Conservation (phyloP, 371 early-diverging fungal species). For the Capillidium heterosporum region DNA sequence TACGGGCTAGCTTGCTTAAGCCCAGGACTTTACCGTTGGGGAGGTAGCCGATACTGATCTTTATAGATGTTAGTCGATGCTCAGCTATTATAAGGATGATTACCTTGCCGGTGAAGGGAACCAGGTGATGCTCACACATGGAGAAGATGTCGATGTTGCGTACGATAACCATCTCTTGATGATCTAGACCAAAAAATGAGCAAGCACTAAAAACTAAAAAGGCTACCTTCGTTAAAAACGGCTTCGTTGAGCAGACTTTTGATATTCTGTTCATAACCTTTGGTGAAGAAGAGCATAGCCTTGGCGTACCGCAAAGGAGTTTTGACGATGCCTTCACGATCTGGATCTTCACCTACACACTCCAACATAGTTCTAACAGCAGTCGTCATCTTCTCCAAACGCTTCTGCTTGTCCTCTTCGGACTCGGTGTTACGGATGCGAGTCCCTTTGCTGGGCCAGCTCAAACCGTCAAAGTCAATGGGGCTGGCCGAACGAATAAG, state of each 20-base stretch:
- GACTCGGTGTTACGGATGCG: slow-evolving; percentile 58
- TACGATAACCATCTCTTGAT: slow-evolving; percentile 97
- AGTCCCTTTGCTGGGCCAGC: slow-evolving; percentile 44
- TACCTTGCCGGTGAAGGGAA: slow-evolving; percentile 91
- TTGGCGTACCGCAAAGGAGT: slow-evolving; percentile 95
- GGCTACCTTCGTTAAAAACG: slow-evolving; percentile 80
- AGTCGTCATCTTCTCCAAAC: slow-evolving; percentile 55
- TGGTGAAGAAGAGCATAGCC: slow-evolving; percentile 90
- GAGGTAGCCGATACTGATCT: slow-evolving; percentile 90
- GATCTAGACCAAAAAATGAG: slow-evolving; percentile 42
- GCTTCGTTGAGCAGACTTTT: slow-evolving; percentile 48
- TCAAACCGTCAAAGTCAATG: slow-evolving; percentile 24
- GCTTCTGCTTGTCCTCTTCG: slow-evolving; percentile 36
- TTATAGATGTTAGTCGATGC: slow-evolving; percentile 10
- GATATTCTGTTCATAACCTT: slow-evolving; percentile 84
- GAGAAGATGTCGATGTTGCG: slow-evolving; percentile 88
- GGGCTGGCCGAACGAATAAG: background rate
- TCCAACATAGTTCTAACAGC: slow-evolving; percentile 79
- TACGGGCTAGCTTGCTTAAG: slow-evolving; percentile 87
- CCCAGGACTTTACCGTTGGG: slow-evolving; percentile 91
- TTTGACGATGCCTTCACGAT: slow-evolving; percentile 83
- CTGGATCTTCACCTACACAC: slow-evolving; percentile 92
- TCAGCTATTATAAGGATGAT: background rate
- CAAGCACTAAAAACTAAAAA: slow-evolving; percentile 7
- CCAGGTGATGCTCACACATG: slow-evolving; percentile 96